phyloP scores from a whole-genome alignment of 331 rosid species.

The Malus hybrid region DNA sequence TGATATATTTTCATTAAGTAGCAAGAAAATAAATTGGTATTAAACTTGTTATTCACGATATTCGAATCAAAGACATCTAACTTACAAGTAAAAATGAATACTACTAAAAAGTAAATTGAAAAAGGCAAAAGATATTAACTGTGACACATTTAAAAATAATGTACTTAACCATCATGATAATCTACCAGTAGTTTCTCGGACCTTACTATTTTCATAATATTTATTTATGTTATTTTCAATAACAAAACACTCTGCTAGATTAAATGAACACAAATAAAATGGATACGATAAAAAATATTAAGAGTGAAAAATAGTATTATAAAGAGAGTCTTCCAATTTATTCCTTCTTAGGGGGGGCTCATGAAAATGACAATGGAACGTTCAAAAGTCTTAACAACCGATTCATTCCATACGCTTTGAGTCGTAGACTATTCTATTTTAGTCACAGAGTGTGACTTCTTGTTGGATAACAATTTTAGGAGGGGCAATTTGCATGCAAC shows the following conservation, averaged over 20 bases:
- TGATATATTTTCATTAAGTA: too few species aligned
- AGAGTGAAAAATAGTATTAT: background rate
- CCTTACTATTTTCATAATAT: background rate
- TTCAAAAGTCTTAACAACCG: background rate
- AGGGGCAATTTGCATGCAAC: too few species aligned
- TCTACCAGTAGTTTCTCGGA: too few species aligned
- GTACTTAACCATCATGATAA: too few species aligned
- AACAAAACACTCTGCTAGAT: background rate
- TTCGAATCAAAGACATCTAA: too few species aligned
- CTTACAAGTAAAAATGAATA: too few species aligned
- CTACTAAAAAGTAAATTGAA: too few species aligned
- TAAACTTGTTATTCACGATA: too few species aligned
- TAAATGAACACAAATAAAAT: background rate
- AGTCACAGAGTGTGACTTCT: background rate
- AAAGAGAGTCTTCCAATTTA: background rate
- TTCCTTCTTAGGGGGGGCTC: background rate
- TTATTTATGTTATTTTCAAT: background rate
- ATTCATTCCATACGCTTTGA: background rate
- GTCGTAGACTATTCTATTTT: background rate
- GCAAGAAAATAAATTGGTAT: too few species aligned
- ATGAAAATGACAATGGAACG: background rate
- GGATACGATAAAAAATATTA: background rate
- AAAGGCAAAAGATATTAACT: too few species aligned
- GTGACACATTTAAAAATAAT: too few species aligned
- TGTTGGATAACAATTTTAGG: background rate